Evolutionary conservation across 306 rosid species (phyloP).

Genomic region (Luffa acutangula): DNA sequence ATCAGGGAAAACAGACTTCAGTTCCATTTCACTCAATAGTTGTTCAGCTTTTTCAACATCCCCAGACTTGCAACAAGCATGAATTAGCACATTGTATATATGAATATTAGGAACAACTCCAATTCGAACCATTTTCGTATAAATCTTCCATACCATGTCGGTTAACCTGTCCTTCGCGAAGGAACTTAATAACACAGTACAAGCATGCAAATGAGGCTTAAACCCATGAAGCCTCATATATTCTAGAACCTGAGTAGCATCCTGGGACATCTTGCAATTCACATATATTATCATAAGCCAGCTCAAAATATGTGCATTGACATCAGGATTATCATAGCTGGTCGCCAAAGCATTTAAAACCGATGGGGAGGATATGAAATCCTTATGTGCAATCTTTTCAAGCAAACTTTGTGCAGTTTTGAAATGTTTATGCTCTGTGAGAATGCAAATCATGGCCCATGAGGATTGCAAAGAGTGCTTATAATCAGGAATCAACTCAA

Average conservation of each 20-base stretch:
- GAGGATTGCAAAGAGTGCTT: conserved; percentile 63
- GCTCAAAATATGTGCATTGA: conserved; percentile 72
- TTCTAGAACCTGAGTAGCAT: conserved; percentile 70
- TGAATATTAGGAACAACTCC: conserved; percentile 59
- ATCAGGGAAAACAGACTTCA: conserved; percentile 52
- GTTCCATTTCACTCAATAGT: conserved; percentile 63
- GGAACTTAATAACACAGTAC: conserved; percentile 68
- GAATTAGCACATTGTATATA: conserved; percentile 65
- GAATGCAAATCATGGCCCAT: conserved; percentile 67
- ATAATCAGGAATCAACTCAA: conserved; percentile 38
- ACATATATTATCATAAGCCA: conserved; percentile 69
- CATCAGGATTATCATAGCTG: conserved; percentile 38
- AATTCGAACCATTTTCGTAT: conserved; percentile 37
- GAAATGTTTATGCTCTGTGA: conserved; percentile 44
- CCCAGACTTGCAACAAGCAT: conserved; percentile 72
- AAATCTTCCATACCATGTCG: conserved; percentile 60
- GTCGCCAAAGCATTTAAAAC: conserved; percentile 54
- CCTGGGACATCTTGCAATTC: conserved; percentile 46
- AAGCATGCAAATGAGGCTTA: conserved; percentile 67
- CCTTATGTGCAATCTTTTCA: conserved; percentile 50
- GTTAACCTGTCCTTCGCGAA: conserved; percentile 58
- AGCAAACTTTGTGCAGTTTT: conserved; percentile 57
- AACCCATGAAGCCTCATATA: conserved; percentile 46
- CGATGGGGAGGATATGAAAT: conserved; percentile 57
- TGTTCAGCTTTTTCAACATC: conserved; percentile 58